Base-by-base conservation (phyloP, 768 basidiomycete genomes). In the Leccinum uliginosum region DNA sequence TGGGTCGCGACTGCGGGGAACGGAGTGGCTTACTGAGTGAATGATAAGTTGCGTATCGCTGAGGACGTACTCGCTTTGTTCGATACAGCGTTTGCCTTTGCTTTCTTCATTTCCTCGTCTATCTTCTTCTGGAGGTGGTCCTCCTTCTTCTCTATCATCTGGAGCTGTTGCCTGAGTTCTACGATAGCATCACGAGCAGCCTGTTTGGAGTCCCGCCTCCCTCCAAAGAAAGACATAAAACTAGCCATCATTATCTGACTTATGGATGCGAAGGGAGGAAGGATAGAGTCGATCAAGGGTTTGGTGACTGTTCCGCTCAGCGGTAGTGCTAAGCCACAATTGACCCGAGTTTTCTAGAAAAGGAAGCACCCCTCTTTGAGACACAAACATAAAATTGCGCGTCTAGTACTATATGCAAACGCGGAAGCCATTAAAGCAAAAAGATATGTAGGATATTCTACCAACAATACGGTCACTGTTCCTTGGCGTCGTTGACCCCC, bases 131-230 rank as follows among this genome's bases (percentile, higher is more conserved):
- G 87, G 59, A 98, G 77, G 73, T 91, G 81, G 72, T 98, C 96
- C 78, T 98, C 97, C 80, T 96, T 98, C 92, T 98, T 99, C 83
- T 98, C 94, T 64, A 98, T 85, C 86, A 96, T 89, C 75, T 92
- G 84, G 60, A 98, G 82, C 72, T 98, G 94, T 75, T 96, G 89
- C 67, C 96, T 85, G 64, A 99, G 79, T 46, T 81, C 82, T 58
- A 98, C 89, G 72, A 99, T 99, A 49, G 97, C 92, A 70, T 97
- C 92, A 61, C 93, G 82, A 46, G 96, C 87, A 26, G 86, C 78
- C 74, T 89, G 85, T 73, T 90, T 91, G 23, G 91, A 81, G 68
- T 95, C 89, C 64, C 85, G 83, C 61, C 85, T 82, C 50, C 88
- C 86, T 12, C 87, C 88, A 72, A 99, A 93, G 78, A 89, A 96